Percentiles rank a stretch among this genome's conserved stretches.
Evolutionary conservation across 1,139 yeast genomes (phyloP).

Genomic region (Debaryomyces singareniensis): DNA sequence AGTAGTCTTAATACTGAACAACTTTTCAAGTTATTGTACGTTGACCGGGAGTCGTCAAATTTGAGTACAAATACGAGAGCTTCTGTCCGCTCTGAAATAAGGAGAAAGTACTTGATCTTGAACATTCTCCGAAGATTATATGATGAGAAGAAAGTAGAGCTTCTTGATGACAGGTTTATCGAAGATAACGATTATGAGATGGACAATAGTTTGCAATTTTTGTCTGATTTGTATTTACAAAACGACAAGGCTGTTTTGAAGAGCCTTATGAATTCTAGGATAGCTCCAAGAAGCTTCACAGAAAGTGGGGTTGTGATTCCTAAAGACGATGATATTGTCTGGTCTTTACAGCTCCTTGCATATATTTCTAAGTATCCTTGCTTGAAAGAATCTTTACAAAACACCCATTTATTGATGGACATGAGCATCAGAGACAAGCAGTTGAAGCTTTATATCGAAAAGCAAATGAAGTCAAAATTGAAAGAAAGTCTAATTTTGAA

Average conservation of each 20-base stretch:
- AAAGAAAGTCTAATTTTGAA: slow-evolving; percentile 24
- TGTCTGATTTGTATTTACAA: slow-evolving; percentile 36
- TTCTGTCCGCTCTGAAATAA: slow-evolving; percentile 21
- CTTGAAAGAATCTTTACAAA: slow-evolving; percentile 66
- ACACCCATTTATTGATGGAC: slow-evolving; percentile 56
- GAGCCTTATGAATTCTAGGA: slow-evolving; percentile 21
- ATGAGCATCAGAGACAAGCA: slow-evolving; percentile 47
- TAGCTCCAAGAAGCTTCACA: slow-evolving; percentile 59
- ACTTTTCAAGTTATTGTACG: slow-evolving; percentile 26
- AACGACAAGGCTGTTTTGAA: slow-evolving; percentile 23
- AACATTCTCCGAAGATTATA: slow-evolving; percentile 32
- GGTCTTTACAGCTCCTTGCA: slow-evolving; percentile 89
- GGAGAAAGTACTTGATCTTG: slow-evolving; percentile 31
- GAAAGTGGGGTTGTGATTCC: slow-evolving; percentile 75
- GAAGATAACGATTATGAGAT: slow-evolving; percentile 34
- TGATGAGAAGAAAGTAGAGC: slow-evolving; percentile 32
- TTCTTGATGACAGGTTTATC: slow-evolving; percentile 26
- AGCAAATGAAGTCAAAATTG: slow-evolving; percentile 29
- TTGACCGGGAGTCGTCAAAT: background rate
- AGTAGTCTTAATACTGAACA: slow-evolving; percentile 33
- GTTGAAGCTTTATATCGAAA: slow-evolving; percentile 31
- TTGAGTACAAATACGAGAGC: slow-evolving; percentile 1
- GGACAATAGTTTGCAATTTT: slow-evolving; percentile 39
- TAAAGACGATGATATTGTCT: slow-evolving; percentile 85
- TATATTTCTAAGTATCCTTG: slow-evolving; percentile 88